Evolutionary conservation across 2,329 filamentous ascomycete genomes (phyloP), one percentile per base, ranked within the genome.

Genomic region (Fusarium sp.): DNA sequence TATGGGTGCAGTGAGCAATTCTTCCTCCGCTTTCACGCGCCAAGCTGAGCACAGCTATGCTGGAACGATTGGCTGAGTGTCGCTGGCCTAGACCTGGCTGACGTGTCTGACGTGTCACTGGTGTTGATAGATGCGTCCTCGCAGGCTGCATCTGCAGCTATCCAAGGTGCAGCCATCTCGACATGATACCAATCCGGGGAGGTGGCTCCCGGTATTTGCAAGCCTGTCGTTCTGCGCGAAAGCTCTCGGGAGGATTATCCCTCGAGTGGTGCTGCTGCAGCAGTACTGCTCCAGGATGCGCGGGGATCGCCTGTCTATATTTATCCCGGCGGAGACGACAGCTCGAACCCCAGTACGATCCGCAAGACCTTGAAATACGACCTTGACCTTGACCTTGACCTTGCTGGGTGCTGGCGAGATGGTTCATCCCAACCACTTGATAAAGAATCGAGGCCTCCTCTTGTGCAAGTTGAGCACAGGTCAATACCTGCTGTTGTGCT

Each of bases 21-120:
- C 37, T 15, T 28, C 27, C 6, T 34, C 37, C 12, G 31, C 31
- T 34, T 9, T 41, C n/a, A n/a, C 9, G 6, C 39, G 15, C 48
- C 23, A 34, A 18, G 23, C 48, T 51, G 48, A 18, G 31, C 13
- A 50, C 27, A 27, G 48, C 31, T 51, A 34, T 31, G 31, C 48
- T 23, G 37, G 13, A 18, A 37, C 27, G 31, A 18, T 53, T 28
- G 36, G 43, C 39, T 44, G 41, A 36, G 28, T 15, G 41, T 50
- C 31, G 30, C 31, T 31, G 60, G 36, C 47, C 43, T 52, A 16
- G 39, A 15, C 40, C 40, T 59, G 51, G 63, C 61, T 67, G 66
- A 70, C 60, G 63, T 65, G 60, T 70, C 60, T 62, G 63, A 71
- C 68, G 68, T 69, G 68, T 71, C 66, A 70, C 52, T 47, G 55